A percentile compares a stretch with the other conserved stretches of the same genome.
phyloP scores from a whole-genome alignment of 2,329 filamentous ascomycete genomes.

The Seiridium cupressi region DNA sequence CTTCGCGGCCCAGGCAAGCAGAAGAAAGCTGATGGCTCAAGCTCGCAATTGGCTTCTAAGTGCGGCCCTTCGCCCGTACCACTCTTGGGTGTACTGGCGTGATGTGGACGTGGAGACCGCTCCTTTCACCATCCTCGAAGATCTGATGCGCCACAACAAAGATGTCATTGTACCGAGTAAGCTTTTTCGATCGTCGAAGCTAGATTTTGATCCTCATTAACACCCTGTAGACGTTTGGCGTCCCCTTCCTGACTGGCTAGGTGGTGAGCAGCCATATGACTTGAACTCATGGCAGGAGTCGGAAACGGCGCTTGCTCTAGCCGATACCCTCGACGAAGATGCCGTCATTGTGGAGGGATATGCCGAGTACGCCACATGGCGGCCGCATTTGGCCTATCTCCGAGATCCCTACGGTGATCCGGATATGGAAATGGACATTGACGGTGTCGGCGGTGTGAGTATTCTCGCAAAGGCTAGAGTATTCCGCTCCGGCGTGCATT shows the following conservation, averaged over 20 bases:
- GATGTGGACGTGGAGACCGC: conserved; percentile 98
- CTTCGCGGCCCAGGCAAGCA: conserved; percentile 90
- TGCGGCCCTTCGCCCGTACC: conserved; percentile 86
- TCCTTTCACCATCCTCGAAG: conserved; percentile 93
- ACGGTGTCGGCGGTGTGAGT: conserved; percentile 95
- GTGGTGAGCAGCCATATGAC: conserved; percentile 97
- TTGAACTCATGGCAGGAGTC: conserved; percentile 99
- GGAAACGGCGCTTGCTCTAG: conserved; percentile 88
- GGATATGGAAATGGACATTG: conserved; percentile 99
- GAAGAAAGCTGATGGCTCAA: conserved; percentile 96
- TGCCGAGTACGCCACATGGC: conserved; percentile 97
- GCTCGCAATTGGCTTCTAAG: conserved; percentile 96
- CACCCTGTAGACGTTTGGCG: conserved; percentile 84
- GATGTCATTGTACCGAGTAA: conserved; percentile 97
- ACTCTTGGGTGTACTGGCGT: conserved; percentile 99
- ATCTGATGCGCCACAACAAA: conserved; percentile 98
- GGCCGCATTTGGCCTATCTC: conserved; percentile 93
- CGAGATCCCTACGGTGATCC: conserved; percentile 96
- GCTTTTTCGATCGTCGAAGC: conserved; percentile 34
- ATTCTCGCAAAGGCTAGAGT: conserved; percentile 95
- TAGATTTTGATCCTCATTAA: conserved; percentile 13
- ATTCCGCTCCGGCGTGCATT: conserved; percentile 92
- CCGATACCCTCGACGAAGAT: conserved; percentile 94
- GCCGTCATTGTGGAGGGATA: conserved; percentile 99
- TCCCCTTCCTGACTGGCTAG: conserved; percentile 97